Conservation (phyloP, 2,329 filamentous ascomycete species). For the Dissoconium aciculare region DNA sequence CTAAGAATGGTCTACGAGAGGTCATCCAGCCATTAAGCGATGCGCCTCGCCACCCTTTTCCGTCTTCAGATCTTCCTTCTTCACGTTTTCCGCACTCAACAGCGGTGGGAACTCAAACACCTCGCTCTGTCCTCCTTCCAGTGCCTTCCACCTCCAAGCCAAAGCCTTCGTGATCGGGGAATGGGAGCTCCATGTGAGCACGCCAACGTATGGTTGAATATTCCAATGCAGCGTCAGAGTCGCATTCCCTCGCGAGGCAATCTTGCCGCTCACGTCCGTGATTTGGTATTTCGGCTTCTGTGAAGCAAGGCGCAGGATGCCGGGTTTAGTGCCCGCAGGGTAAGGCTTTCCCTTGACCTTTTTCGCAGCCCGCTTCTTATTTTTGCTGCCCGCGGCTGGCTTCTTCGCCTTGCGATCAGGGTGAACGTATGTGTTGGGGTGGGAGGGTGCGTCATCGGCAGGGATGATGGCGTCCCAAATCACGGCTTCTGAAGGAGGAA, state of each 20-base stretch:
- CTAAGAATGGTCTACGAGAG: too few species aligned
- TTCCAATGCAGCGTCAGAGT: slow-evolving; percentile 81
- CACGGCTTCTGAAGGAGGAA: slow-evolving; percentile 48
- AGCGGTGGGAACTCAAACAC: slow-evolving; percentile 50
- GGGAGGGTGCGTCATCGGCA: slow-evolving; percentile 44
- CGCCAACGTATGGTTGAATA: slow-evolving; percentile 90
- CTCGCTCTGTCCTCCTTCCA: slow-evolving; percentile 50
- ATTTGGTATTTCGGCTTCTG: slow-evolving; percentile 95
- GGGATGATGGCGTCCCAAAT: slow-evolving; percentile 96
- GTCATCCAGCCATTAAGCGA: background rate
- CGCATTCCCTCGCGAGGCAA: slow-evolving; percentile 60
- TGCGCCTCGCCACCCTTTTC: slow-evolving; percentile 32
- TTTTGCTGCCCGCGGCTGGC: slow-evolving; percentile 8
- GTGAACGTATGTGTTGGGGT: slow-evolving; percentile 38
- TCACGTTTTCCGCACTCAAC: slow-evolving; percentile 34
- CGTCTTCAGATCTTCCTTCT: slow-evolving; percentile 33
- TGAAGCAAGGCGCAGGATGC: slow-evolving; percentile 62
- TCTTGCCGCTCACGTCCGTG: slow-evolving; percentile 67
- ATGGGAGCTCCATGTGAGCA: slow-evolving; percentile 71
- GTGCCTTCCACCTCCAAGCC: slow-evolving; percentile 45
- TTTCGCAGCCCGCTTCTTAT: slow-evolving; percentile 7
- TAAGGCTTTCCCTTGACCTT: slow-evolving; percentile 17
- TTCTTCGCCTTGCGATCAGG: slow-evolving; percentile 28
- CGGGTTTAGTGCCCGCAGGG: slow-evolving; percentile 33
- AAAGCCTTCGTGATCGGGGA: slow-evolving; percentile 28